phyloP scores from a whole-genome alignment of 371 early-diverging fungal genomes.

The Cokeromyces recurvatus region DNA sequence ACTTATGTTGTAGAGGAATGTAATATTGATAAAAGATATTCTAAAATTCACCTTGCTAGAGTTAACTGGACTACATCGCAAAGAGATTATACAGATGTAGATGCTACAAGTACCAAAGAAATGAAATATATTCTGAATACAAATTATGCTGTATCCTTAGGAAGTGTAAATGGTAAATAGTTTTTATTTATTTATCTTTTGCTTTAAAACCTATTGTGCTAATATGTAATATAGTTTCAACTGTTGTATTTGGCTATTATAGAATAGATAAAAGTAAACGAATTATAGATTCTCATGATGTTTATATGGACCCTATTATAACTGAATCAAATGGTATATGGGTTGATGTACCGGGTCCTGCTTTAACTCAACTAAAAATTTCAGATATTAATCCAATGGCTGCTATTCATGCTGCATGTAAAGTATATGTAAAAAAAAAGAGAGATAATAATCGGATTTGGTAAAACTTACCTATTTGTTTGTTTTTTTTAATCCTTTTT shows the following conservation, averaged over 20 bases:
- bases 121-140: constrained; percentile 11
- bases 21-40: constrained; percentile 42
- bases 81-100: constrained; percentile 50
- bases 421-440: not conserved
- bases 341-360: constrained; percentile 29
- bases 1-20: constrained; percentile 53
- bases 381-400: constrained; percentile 38
- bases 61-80: constrained; percentile 55
- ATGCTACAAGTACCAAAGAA: constrained; percentile 28
- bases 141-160: constrained; percentile 21
- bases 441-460: too few species aligned
- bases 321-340: constrained; percentile 35
- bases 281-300: constrained; percentile 41
- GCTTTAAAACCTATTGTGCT: too few species aligned
- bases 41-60: constrained; percentile 37
- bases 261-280: constrained; percentile 38
- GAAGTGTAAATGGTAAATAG: constrained; percentile 30
- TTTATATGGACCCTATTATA: constrained; percentile 48
- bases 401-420: constrained; percentile 45
- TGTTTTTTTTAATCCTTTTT: not conserved
- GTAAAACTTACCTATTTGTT: not conserved
- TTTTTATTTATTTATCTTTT: too few species aligned
- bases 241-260: constrained; percentile 56
- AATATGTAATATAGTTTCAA: constrained; percentile 26
- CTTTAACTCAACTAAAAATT: constrained; percentile 14